These are phyloP conservation scores for Hypomontagnella monticulosa DNA, from an alignment of 495 filamentous ascomycete genomes.

Conservation along the genomic window DNA sequence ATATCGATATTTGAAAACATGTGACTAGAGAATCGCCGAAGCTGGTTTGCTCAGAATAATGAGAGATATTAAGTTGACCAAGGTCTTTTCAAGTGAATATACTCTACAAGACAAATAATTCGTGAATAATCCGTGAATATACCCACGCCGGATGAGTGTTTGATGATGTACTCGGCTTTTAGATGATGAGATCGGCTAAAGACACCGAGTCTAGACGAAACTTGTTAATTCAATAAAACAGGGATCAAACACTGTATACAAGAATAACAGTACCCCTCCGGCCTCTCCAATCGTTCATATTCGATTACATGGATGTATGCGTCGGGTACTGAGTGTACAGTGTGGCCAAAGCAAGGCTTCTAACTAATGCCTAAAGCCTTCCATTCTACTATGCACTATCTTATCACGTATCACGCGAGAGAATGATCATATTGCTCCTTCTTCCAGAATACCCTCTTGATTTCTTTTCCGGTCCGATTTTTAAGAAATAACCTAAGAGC, in stretches of 20 bases:
- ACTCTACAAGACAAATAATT: no score
- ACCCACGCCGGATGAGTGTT: no score
- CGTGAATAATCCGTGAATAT: no score
- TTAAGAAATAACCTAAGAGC: not conserved
- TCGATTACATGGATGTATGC: no score
- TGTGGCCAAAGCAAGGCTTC: constrained; percentile 22
- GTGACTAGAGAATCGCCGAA: no score
- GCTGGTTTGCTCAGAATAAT: no score
- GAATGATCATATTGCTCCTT: not conserved
- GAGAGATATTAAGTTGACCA: not conserved
- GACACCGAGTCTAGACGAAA: no score
- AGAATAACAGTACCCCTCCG: not conserved
- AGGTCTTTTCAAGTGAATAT: not conserved
- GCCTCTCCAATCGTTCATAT: not conserved
- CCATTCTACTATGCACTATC: constrained; percentile 4
- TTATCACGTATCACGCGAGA: constrained; percentile 26
- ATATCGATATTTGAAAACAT: not conserved
- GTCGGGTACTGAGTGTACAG: constrained; percentile 1
- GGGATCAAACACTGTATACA: no score
- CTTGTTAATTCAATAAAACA: constrained; percentile 2
- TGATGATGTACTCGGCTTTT: no score
- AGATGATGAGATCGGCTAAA: no score
- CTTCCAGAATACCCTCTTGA: not conserved
- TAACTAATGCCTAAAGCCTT: constrained; percentile 12
- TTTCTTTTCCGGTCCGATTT: not conserved